These are phyloP conservation scores for Zymoseptoria tritici DNA, from an alignment of 2,329 filamentous ascomycete genomes.

Conservation along the genomic window DNA sequence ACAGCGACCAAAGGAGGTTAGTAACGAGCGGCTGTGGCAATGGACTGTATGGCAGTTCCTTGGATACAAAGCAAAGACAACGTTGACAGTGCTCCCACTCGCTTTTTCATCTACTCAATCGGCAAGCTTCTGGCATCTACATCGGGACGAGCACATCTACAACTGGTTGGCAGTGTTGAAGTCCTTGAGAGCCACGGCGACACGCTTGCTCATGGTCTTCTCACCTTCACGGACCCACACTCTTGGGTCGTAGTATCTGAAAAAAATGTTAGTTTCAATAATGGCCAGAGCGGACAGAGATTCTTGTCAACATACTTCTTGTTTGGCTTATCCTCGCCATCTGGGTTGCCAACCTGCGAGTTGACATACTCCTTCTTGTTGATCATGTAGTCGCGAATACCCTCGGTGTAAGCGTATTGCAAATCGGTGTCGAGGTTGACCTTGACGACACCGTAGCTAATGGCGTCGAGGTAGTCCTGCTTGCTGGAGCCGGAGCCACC, in stretches of 20 bases:
- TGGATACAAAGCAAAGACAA: background rate
- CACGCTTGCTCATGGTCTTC: conserved; percentile 86
- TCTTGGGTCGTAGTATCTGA: conserved; percentile 58
- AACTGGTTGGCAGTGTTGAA: conserved; percentile 80
- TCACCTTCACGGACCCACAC: conserved; percentile 96
- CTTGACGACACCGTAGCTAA: conserved; percentile 93
- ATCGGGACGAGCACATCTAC: conserved; percentile 39
- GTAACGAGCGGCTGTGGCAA: too few species aligned
- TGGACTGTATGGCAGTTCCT: background rate
- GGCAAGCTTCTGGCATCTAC: background rate
- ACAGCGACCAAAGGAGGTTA: too few species aligned
- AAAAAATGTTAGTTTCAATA: background rate
- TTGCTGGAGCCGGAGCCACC: conserved; percentile 89
- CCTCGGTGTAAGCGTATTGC: conserved; percentile 86
- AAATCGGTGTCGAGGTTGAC: conserved; percentile 98
- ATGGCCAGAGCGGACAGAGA: too few species aligned
- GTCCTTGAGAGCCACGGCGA: conserved; percentile 74
- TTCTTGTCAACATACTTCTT: conserved; percentile 59
- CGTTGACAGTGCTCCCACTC: background rate
- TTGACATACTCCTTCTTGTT: conserved; percentile 92
- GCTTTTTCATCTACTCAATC: background rate
- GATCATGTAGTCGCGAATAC: conserved; percentile 90
- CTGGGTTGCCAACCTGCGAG: conserved; percentile 86
- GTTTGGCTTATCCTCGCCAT: conserved; percentile 95
- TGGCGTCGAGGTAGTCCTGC: conserved; percentile 83